These are phyloP conservation scores for Lactarius akahatsu DNA, from an alignment of 768 basidiomycete species.

Conservation along the genomic window DNA sequence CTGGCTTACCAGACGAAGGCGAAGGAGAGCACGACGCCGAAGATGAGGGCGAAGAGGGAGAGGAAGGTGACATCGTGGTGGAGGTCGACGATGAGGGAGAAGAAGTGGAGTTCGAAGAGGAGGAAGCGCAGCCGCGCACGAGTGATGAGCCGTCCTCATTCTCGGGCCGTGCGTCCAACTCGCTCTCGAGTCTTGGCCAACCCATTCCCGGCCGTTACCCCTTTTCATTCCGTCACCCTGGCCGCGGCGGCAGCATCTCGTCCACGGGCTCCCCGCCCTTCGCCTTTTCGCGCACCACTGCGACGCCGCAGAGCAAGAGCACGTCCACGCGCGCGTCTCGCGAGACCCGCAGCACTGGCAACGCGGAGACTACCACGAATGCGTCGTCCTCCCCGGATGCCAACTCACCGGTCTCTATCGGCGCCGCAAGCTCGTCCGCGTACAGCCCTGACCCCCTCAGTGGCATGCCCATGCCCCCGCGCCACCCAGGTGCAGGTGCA, in stretches of 20 bases:
- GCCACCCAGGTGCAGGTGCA: conserved; percentile 40
- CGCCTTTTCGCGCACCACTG: conserved; percentile 33
- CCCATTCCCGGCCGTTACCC: conserved; percentile 71
- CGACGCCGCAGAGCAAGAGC: conserved; percentile 36
- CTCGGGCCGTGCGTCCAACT: conserved; percentile 50
- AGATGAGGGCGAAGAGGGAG: conserved; percentile 31
- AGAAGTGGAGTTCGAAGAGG: conserved; percentile 44
- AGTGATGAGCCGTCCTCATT: conserved; percentile 55
- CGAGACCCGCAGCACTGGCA: conserved; percentile 51
- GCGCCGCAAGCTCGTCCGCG: conserved; percentile 32
- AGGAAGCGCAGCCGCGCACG: conserved; percentile 36
- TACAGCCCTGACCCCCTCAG: conserved; percentile 32
- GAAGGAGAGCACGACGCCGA: conserved; percentile 33
- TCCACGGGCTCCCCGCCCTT: conserved; percentile 39
- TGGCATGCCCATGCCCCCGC: conserved; percentile 50
- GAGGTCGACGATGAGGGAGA: conserved; percentile 46
- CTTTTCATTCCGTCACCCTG: conserved; percentile 60
- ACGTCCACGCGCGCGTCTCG: conserved; percentile 42
- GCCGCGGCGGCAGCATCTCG: conserved; percentile 43
- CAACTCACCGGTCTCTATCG: conserved; percentile 56
- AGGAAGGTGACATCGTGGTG: conserved; percentile 33
- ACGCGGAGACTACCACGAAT: conserved; percentile 40
- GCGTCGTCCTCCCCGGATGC: conserved; percentile 38
- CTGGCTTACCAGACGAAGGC: conserved; percentile 42
- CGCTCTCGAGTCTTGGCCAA: conserved; percentile 83